Evolutionary conservation across 2,329 filamentous ascomycete species (phyloP).

Genomic region (Monosporascus sp.): DNA sequence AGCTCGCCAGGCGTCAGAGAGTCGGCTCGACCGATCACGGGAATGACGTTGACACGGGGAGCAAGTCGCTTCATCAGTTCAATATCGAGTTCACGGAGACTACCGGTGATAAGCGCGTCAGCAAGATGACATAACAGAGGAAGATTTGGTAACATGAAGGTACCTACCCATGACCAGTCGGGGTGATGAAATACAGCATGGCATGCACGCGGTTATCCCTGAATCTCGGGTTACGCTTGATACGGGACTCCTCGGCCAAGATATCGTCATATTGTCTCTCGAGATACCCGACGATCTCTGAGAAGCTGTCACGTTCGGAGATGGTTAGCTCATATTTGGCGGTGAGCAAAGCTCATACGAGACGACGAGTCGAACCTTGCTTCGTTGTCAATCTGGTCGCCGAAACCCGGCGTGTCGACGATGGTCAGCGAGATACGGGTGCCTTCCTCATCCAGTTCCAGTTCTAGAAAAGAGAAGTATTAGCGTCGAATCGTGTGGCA

Average conservation of each 20-base stretch:
- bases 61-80: constrained; percentile 99
- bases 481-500: constrained; percentile 11
- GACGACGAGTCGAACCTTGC: constrained; percentile 60
- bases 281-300: constrained; percentile 95
- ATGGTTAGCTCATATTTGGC: not conserved
- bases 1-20: constrained; percentile 94
- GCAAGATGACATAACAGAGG: constrained; percentile 1
- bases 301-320: constrained; percentile 58
- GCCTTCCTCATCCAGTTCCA: constrained; percentile 96
- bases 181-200: constrained; percentile 98
- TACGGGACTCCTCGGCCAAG: constrained; percentile 97
- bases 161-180: constrained; percentile 84
- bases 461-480: constrained; percentile 49
- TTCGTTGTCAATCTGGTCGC: constrained; percentile 99
- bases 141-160: not conserved
- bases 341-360: constrained; percentile 21
- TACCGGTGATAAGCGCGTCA: constrained; percentile 30
- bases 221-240: constrained; percentile 99
- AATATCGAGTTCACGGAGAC: constrained; percentile 97
- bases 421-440: constrained; percentile 97
- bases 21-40: constrained; percentile 97
- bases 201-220: constrained; percentile 98
- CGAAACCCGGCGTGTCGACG: constrained; percentile 96
- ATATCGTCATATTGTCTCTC: constrained; percentile 99
- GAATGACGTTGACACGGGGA: constrained; percentile 96